Base-by-base conservation (phyloP, 192 early-diverging fungal species). In the Paraglomus brasilianum region DNA sequence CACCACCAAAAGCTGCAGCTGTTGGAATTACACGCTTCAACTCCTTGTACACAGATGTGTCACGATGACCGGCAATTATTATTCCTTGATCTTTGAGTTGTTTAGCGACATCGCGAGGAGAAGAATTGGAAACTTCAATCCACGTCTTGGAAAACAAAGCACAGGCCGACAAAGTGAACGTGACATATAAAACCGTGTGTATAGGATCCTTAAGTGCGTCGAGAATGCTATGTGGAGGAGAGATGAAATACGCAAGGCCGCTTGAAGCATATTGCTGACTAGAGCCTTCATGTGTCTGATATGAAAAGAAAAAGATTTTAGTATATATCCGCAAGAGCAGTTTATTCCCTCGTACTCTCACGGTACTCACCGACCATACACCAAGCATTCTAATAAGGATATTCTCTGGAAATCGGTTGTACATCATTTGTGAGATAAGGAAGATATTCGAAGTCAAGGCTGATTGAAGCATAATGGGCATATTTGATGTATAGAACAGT, bases 401-500 rank as follows among this genome's bases (percentile, higher is more conserved):
- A 86, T 96, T 99, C 50, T 94, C 91, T 5, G 95, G 95, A 89
- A 97, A 99, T 61, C 96, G 84, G 82, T 92, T 96, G 90, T 92
- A 97, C 69, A 98, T 84, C 78, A 98, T 86, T 87, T 99, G 98
- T 24, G 95, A 97, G 79, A 99, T 93, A 85, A 99, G 92, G 80
- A 96, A 99, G 64, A 97, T 83, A 73, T 99, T 93, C 63, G 95
- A 96, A 44, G 93, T 91, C 68, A 99, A 82, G 46, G 98, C 95
- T 39, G 95, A 98, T 82, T 98, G 96, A 66, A 97, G 89, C 97
- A 99, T 98, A 76, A 99, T 98, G 56, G 97, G 91, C 98, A 99
- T 98, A 86, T 98, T 99, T 73, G 95, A 98, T 42, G 98, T 99
- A 87, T 99, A 99, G 82, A 99, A 98, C 49, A 99, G 84, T 88